Evolutionary conservation across 768 basidiomycete genomes (phyloP), one percentile per base, ranked within the genome.

Genomic region (Cystofilobasidium bisporidii): DNA sequence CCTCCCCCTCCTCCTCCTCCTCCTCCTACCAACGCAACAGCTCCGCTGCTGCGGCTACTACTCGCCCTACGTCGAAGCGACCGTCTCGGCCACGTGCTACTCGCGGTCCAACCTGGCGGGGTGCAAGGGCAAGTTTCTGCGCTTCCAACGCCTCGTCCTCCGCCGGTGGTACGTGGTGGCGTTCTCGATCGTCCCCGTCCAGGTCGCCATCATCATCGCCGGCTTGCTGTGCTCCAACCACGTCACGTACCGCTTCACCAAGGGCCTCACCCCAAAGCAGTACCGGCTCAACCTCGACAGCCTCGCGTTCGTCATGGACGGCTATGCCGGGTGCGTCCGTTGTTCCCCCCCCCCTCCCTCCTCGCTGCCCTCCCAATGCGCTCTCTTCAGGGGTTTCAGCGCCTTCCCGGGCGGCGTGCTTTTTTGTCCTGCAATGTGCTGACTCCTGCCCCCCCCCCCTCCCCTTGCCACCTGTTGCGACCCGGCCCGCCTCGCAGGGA

Each of bases 241-340:
- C 71, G 84, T 91, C 75, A 90, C 88, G 26, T 89, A 89, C 75
- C 81, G 88, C 61, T 90, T 90, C 75, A 88, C 88, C 14, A 90
- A 89, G 79, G 88, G 89, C 68, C 85, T 89, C 84, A 88, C 86
- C 81, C 88, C 88, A 66, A 87, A 88, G 80, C 84, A 86, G 18
- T 90, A 91, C 76, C 80, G 87, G 41, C 80, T 90, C 55, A 85
- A 84, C 77, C 78, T 83, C 80, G 82, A 81, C 67, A 85, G 83
- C 69, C 87, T 89, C 85, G 86, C 86, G 3, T 81, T 87, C 62
- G 88, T 91, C 75, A 86, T 89, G 86, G 88, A 91, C 71, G 85
- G 86, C 67, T 89, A 88, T 74, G 87, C 87, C 24, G 85, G 81
- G 87, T 88, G 30, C 69, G 73, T 74, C 3, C 64, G 47, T 12